Evolutionary conservation across 1,284 basidiomycete species (phyloP), one percentile per base, ranked within the genome.

Genomic region (Cryptococcus sp.): DNA sequence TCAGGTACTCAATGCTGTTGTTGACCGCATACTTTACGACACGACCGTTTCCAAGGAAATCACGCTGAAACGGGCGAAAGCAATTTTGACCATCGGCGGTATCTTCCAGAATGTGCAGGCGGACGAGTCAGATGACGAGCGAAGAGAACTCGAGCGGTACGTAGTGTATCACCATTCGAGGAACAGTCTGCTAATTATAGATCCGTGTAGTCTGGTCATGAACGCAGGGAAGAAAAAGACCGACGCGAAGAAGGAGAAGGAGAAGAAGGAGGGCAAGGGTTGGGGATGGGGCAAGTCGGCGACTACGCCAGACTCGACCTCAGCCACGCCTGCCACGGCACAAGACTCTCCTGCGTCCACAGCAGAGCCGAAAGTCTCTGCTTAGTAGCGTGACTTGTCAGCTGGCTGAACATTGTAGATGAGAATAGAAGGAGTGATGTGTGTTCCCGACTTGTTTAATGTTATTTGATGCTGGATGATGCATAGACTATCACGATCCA

Each of bases 91-190:
- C 15, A 88, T 89, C 47, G 93, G 92, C 5, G 86, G 87, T 17
- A 87, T 94, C 64, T 93, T 96, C 83, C 94, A 93, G 78, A 80
- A 83, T 3, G 85, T 90, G 0, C 73, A 84, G 46, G 88, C 93
- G 1, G 93, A 96, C 71, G 92, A 92, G 73, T 86, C 89, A 13
- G 93, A 94, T 70, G 88, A 89, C 70, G 94, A 95, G 72, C 85
- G 94, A 27, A 84, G 93, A 54, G 93, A 96, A 77, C 85, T 97
- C 40, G 93, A 97, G 78, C 82, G 91, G 89, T 79, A 47, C 59
- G 75, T 62, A 11, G 1, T 8, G 15, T 15, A 45, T 35, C 46
- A 11, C 20, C 20, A 43, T 20, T 35, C 40, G 23, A 15, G 45
- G 51, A 23, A 13, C 41, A 55, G 8, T 38, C 11, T 43, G n/a